Conservation (phyloP, 352 stramenopile species). For the Lagenidium sp. region DNA sequence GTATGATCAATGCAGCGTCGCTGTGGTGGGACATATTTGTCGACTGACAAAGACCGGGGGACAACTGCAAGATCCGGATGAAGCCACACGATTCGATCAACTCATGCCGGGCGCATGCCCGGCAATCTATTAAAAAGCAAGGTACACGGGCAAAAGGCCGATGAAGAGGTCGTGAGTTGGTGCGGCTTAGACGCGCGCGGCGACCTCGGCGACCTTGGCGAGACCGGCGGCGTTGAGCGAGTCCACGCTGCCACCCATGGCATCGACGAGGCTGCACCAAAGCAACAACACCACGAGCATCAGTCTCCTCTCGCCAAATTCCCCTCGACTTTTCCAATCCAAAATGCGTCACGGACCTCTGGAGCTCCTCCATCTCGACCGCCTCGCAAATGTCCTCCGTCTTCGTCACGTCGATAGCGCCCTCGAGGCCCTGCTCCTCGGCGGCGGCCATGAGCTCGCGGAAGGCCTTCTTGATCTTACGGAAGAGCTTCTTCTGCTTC, state of each 20-base stretch:
- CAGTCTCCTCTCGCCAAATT: neutral
- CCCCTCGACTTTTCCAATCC: too few species aligned
- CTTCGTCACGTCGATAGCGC: conserved; percentile 59
- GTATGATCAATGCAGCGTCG: too few species aligned
- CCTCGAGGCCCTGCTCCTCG: conserved; percentile 44
- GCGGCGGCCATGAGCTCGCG: conserved; percentile 62
- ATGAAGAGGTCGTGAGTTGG: too few species aligned
- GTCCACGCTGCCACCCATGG: conserved; percentile 38
- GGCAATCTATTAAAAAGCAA: neutral
- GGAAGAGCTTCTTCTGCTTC: conserved; percentile 81
- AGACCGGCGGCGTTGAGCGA: conserved; percentile 46
- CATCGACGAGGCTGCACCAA: conserved; percentile 51
- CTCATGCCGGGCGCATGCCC: too few species aligned
- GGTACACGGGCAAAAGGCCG: neutral
- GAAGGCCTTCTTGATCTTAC: conserved; percentile 82
- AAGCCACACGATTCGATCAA: too few species aligned
- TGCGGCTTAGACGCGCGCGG: conserved; percentile 13
- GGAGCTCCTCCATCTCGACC: conserved; percentile 60
- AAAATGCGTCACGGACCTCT: too few species aligned
- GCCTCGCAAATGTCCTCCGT: conserved; percentile 67
- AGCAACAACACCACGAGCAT: too few species aligned
- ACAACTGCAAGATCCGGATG: too few species aligned
- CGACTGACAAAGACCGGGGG: too few species aligned
- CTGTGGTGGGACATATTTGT: too few species aligned
- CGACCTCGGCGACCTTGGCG: conserved; percentile 30